phyloP scores from a whole-genome alignment of 2,329 filamentous ascomycete genomes.

The Calonectria leucothoes region DNA sequence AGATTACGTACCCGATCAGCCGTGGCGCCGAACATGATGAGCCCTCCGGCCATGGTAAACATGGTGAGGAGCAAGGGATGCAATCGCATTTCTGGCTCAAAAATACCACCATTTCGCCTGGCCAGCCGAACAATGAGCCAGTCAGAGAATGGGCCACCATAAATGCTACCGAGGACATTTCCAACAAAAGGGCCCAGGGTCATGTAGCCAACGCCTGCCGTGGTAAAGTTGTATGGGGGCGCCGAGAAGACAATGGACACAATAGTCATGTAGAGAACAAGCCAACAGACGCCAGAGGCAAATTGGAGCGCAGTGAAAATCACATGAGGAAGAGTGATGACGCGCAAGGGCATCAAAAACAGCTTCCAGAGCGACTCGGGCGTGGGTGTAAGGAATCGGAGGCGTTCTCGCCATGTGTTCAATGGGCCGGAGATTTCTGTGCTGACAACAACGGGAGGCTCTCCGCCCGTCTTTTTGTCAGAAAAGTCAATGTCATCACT shows the following conservation, averaged over 20 bases:
- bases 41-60: slow-evolving; percentile 47
- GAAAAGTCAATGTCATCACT: background rate
- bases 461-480: background rate
- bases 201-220: slow-evolving; percentile 44
- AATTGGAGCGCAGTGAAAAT: slow-evolving; percentile 54
- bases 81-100: slow-evolving; percentile 58
- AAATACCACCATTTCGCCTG: slow-evolving; percentile 52
- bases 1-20: slow-evolving; percentile 44
- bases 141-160: slow-evolving; percentile 53
- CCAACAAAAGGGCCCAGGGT: slow-evolving; percentile 49
- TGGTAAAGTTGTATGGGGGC: slow-evolving; percentile 45
- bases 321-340: slow-evolving; percentile 51
- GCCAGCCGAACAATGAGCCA: slow-evolving; percentile 51
- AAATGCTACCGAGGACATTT: slow-evolving; percentile 51
- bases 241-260: slow-evolving; percentile 49
- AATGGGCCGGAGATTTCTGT: slow-evolving; percentile 19
- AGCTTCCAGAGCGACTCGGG: slow-evolving; percentile 29
- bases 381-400: slow-evolving; percentile 33
- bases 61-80: slow-evolving; percentile 46
- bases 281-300: slow-evolving; percentile 42
- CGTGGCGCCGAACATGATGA: slow-evolving; percentile 54
- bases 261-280: slow-evolving; percentile 40
- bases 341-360: slow-evolving; percentile 33
- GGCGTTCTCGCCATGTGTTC: slow-evolving; percentile 33
- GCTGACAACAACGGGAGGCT: background rate